Base-by-base conservation (phyloP, 106 monocot genomes). In the Acorus calamus region DNA sequence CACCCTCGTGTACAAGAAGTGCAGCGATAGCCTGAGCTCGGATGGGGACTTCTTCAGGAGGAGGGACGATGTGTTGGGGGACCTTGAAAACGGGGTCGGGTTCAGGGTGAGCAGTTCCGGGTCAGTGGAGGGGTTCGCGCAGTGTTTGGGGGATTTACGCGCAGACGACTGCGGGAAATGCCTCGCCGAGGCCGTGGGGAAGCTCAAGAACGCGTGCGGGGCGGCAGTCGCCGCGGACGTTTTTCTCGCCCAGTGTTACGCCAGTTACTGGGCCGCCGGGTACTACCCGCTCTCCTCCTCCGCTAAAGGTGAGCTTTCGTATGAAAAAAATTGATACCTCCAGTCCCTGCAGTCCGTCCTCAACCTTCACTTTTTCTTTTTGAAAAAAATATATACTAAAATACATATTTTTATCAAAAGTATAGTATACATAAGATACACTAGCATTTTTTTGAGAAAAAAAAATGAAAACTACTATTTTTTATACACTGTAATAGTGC, bases 241-340 rank as follows among this genome's bases (percentile, higher is more conserved):
- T 53, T 94, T 78, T 69, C 65, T 94, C 50, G 68, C 77, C 4
- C 69, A 94, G 83, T 94, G 94, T 52, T 94, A 87, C 55, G 89
- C 89, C 2, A 71, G 84, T 51, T 94, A 87, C 62, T 94, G 94
- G 94, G 90, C 84, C 0, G 73, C 84, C 50, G 94, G 86, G 42
- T 84, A 84, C 61, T 86, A 89, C 65, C 75, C 84, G 7, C 79
- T 55, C 4, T 55, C 80, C 8, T 59, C 55, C 4, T 55, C 80
- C 8, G 55, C 78, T 10, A 11, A 65, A 78, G 90, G 89, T 90
- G 28, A 42, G 67, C 11, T 52, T 43, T 67, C 50, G 7, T 47
- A 11, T 58, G 11, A 50, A 46, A 4, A 14, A 47, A 3, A 47
- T 10, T 3, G 7, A 56, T 5, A 56, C 52, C 46, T 6, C 54